A percentile compares a stretch with the other conserved stretches of the same genome.
These are phyloP conservation scores for Populus deltoides DNA, from an alignment of 345 rosid species.

Conservation along the genomic window DNA sequence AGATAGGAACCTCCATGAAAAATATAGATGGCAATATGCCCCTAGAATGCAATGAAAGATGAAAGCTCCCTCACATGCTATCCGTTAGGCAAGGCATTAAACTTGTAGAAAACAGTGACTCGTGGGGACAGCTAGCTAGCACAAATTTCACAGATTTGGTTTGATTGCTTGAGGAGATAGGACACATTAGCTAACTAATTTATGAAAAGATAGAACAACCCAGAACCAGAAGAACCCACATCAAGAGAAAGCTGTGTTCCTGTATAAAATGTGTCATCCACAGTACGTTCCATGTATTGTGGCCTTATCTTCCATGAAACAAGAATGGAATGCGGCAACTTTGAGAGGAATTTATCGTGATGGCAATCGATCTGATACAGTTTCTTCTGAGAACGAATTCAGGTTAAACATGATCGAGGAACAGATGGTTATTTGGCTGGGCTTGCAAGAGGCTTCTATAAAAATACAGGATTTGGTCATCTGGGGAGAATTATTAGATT, in stretches of 20 bases:
- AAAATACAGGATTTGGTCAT: background rate
- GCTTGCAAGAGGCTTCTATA: background rate
- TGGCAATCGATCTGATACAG: background rate
- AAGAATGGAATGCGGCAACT: background rate
- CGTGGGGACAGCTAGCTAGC: constrained; percentile 1
- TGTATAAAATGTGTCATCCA: background rate
- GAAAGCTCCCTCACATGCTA: constrained; percentile 12
- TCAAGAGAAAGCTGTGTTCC: background rate
- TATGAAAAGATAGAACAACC: constrained; percentile 7
- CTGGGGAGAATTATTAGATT: background rate
- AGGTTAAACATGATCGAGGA: background rate
- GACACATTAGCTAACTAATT: constrained; percentile 23
- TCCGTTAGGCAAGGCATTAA: background rate
- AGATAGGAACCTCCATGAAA: background rate
- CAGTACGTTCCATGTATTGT: background rate
- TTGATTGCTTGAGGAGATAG: constrained; percentile 13
- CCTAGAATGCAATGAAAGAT: background rate
- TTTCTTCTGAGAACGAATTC: background rate
- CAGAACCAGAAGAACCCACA: background rate
- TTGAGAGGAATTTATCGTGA: background rate
- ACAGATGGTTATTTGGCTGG: background rate
- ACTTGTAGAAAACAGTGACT: background rate
- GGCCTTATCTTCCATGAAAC: no score
- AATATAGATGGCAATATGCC: constrained; percentile 6
- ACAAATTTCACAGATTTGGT: background rate